phyloP scores from a whole-genome alignment of 1,284 basidiomycete genomes.

The Trichosporon sp. region DNA sequence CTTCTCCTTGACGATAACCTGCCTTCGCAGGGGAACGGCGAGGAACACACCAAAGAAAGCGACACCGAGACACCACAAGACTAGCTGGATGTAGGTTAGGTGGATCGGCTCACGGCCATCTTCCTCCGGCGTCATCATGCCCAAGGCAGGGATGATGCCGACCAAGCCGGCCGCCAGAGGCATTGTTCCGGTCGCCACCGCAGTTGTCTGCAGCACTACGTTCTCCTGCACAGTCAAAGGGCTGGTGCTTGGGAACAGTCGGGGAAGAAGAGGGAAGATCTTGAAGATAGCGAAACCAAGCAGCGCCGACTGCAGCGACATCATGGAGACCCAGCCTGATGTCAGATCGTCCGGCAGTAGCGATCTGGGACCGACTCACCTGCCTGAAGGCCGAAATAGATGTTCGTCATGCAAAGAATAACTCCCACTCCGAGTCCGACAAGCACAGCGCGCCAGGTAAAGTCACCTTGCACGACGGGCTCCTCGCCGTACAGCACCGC shows the following conservation, averaged over 20 bases:
- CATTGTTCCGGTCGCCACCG: constrained; percentile 83
- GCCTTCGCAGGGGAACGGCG: constrained; percentile 86
- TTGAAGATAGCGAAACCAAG: constrained; percentile 84
- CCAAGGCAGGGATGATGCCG: constrained; percentile 88
- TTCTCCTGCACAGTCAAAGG: constrained; percentile 84
- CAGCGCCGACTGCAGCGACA: constrained; percentile 90
- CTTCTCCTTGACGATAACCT: constrained; percentile 95
- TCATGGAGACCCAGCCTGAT: constrained; percentile 63
- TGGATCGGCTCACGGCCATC: constrained; percentile 77
- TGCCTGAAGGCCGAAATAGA: constrained; percentile 57
- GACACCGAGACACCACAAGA: constrained; percentile 70
- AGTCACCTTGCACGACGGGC: constrained; percentile 46
- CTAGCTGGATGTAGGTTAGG: constrained; percentile 69
- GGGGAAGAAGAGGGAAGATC: constrained; percentile 64
- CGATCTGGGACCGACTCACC: constrained; percentile 33
- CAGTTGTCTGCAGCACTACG: constrained; percentile 90
- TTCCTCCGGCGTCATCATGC: constrained; percentile 69
- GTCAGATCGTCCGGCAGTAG: background rate
- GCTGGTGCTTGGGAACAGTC: constrained; percentile 40
- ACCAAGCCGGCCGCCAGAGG: constrained; percentile 92
- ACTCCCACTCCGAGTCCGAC: constrained; percentile 55
- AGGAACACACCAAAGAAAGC: constrained; percentile 96
- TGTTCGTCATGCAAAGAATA: constrained; percentile 56
- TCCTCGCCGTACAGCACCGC: constrained; percentile 32
- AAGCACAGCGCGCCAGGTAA: constrained; percentile 52